Evolutionary conservation across 2,329 filamentous ascomycete genomes (phyloP).

Genomic region (Myriosclerotinia scirpicola): DNA sequence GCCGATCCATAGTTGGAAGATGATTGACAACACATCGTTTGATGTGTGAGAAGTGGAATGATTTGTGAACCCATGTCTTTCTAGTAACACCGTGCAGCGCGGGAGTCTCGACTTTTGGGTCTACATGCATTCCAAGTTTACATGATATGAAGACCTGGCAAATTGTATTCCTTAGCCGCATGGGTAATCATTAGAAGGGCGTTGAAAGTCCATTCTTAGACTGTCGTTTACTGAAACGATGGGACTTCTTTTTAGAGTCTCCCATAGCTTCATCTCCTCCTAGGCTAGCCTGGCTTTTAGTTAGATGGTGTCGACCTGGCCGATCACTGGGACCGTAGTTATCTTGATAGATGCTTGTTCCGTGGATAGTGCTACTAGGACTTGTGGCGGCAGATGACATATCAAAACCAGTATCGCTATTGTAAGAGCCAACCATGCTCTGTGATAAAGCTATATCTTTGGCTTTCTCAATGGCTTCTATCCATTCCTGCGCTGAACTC

Average conservation of each 20-base stretch:
- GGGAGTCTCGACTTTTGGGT: not conserved
- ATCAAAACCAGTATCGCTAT: constrained; percentile 66
- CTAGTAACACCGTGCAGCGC: not conserved
- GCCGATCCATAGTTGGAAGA: constrained; percentile 11
- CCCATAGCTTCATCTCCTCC: constrained; percentile 44
- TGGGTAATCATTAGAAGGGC: constrained; percentile 44
- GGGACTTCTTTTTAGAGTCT: constrained; percentile 51
- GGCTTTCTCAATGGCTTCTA: constrained; percentile 83
- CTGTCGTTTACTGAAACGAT: constrained; percentile 86
- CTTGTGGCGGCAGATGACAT: constrained; percentile 73
- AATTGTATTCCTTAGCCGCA: not conserved
- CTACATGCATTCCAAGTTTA: not conserved
- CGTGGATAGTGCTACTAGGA: constrained; percentile 68
- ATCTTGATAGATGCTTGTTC: constrained; percentile 54
- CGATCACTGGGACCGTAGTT: constrained; percentile 53
- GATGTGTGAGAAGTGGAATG: constrained; percentile 23
- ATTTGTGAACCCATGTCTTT: not conserved
- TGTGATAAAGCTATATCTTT: constrained; percentile 80
- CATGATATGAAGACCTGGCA: not conserved
- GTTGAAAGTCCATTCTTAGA: constrained; percentile 92
- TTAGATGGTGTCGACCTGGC: constrained; percentile 56
- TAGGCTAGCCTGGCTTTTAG: constrained; percentile 57
- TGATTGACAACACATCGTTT: constrained; percentile 23
- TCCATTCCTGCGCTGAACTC: constrained; percentile 82
- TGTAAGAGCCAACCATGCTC: constrained; percentile 64